Base-by-base conservation (phyloP, 2,329 filamentous ascomycete species). In the Parastagonospora avenae region DNA sequence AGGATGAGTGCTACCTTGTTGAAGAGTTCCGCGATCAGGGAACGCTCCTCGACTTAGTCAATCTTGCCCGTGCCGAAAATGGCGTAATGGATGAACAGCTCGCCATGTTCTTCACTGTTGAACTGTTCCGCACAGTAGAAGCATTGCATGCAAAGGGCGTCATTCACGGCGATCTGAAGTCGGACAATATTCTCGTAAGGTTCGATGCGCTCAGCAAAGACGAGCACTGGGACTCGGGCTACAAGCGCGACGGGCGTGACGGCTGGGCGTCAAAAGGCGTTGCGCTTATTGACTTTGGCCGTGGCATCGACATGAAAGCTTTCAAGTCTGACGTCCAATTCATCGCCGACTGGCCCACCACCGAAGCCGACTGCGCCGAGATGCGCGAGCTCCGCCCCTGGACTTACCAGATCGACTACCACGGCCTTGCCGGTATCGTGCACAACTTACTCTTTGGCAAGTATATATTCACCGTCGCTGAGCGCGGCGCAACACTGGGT, bases 361-460 rank as follows among this genome's bases (percentile, higher is more conserved):
- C 84, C 12, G 83, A 89, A 19, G 88, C 91, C 45, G 94, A 99
- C 75, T 99, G 94, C 74, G 88, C 90, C 14, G 94, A 99, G 79
- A 96, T 97, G 84, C 88, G 92, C 40, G 93, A 99, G 76, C 84
- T 91, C 49, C 84, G 93, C 1, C 92, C 92, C 0, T 99, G 94
- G 94, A 97, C 93, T 1, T 97, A 92, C 79, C 94, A 99, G 73
- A 91, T 97, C 60, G 94, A 99, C 77, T 95, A 97, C 66, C 91
- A 96, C 73, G 94, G 94, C 10, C 82, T 97, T 0, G 94, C 94
- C 0, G 92, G 91, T 4, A 90, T 91, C 19, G 80, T 97, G 4
- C 92, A 99, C 75, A 88, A 86, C 37, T 83, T 99, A 63, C 83
- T 99, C 3, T 99, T 97, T 70, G 93, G 94, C 8, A 92, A 90